phyloP scores from a whole-genome alignment of 257 asterid genomes.

The Scutellaria minor region DNA sequence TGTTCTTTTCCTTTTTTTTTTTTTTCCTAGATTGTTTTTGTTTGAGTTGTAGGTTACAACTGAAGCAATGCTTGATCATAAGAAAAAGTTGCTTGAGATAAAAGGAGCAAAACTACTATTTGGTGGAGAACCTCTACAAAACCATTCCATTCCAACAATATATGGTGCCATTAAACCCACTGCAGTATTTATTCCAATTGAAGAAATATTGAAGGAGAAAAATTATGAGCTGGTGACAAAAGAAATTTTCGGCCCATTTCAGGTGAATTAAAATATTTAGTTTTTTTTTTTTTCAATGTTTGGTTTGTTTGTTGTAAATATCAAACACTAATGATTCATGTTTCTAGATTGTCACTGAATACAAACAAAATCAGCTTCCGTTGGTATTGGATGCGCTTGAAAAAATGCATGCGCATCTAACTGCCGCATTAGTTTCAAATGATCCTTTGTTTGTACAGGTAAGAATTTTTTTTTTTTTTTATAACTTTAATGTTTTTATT shows the following conservation, averaged over 20 bases:
- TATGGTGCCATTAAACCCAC: conserved; percentile 97
- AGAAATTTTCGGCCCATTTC: conserved; percentile 96
- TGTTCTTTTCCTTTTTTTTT: neutral
- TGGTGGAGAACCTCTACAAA: conserved; percentile 82
- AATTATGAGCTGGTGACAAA: conserved; percentile 76
- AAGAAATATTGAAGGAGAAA: conserved; percentile 70
- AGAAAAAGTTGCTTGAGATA: conserved; percentile 71
- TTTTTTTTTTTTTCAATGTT: neutral
- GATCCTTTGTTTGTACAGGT: conserved; percentile 81
- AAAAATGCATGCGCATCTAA: conserved; percentile 92
- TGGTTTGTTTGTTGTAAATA: neutral
- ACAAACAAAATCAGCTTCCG: conserved; percentile 68
- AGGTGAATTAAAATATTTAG: conserved; percentile 47
- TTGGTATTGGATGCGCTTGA: conserved; percentile 75
- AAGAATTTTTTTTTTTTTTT: conserved; percentile 28
- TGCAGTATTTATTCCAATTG: conserved; percentile 89
- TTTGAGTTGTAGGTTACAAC: conserved; percentile 67
- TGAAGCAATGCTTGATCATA: conserved; percentile 77
- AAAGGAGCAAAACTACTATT: conserved; percentile 84
- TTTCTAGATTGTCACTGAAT: conserved; percentile 74
- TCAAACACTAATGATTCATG: neutral
- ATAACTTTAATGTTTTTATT: neutral
- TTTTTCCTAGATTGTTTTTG: neutral
- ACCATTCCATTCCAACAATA: conserved; percentile 78
- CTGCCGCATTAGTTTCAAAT: conserved; percentile 95